These are phyloP conservation scores for Pseudotsuga menziesii DNA, from an alignment of 75 land plant genomes.

Conservation along the genomic window DNA sequence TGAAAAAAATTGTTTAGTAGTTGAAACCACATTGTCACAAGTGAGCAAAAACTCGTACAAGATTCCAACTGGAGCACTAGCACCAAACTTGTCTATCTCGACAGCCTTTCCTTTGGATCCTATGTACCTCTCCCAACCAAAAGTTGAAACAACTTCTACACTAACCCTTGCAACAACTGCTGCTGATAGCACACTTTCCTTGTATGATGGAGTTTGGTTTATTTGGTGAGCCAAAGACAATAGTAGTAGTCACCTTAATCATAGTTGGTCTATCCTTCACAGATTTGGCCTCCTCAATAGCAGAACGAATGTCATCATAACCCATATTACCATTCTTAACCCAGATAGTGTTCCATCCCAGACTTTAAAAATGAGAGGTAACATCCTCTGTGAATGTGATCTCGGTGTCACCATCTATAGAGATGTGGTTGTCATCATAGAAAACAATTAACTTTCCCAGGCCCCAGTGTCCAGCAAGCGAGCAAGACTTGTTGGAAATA, in stretches of 20 bases:
- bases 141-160: too few relatives aligned
- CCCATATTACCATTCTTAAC: conserved; percentile 57
- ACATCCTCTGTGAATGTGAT: conserved; percentile 96
- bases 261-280: conserved; percentile 36
- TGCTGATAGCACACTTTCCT: too few relatives aligned
- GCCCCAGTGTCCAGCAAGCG: conserved; percentile 96
- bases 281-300: conserved; percentile 39
- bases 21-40: too few relatives aligned
- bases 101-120: too few relatives aligned
- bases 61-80: too few relatives aligned
- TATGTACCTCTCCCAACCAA: too few relatives aligned
- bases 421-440: conserved; percentile 98
- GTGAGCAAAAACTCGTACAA: too few relatives aligned
- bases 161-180: too few relatives aligned
- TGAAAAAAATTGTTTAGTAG: too few relatives aligned
- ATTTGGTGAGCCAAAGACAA: conserved; percentile 96
- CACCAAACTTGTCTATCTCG: too few relatives aligned
- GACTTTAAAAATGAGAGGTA: conserved; percentile 65
- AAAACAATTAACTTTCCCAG: conserved; percentile 91
- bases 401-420: conserved; percentile 92
- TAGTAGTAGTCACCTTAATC: conserved; percentile 75
- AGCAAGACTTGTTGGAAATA: conserved; percentile 78
- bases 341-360: conserved; percentile 97
- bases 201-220: too few relatives aligned
- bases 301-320: conserved; percentile 31